phyloP scores from a whole-genome alignment of 371 early-diverging fungal genomes.

The Thermomucor indicae-seudaticae region DNA sequence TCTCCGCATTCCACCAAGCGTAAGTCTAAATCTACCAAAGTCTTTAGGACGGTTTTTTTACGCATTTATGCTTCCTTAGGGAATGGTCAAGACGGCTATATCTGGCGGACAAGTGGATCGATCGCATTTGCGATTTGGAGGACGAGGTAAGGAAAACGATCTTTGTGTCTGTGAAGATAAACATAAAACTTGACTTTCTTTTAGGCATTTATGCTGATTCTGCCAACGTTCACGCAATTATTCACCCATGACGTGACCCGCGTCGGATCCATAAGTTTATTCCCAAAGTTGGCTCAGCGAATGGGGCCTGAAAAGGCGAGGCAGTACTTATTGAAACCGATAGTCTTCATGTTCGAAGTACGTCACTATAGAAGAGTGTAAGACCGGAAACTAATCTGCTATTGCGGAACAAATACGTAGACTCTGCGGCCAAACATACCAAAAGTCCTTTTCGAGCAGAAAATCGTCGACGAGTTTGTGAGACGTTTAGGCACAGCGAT shows the following conservation, averaged over 20 bases:
- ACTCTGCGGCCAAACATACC: constrained; percentile 53
- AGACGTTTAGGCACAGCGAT: constrained; percentile 49
- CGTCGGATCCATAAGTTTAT: constrained; percentile 48
- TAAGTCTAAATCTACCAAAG: constrained; percentile 17
- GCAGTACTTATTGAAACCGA: constrained; percentile 52
- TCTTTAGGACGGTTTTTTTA: background rate
- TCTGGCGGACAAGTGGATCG: constrained; percentile 57
- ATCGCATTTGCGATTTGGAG: constrained; percentile 54
- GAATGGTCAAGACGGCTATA: constrained; percentile 46
- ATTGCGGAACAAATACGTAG: constrained; percentile 13
- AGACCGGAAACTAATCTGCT: background rate
- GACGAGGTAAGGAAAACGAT: constrained; percentile 37
- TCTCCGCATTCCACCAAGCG: constrained; percentile 56
- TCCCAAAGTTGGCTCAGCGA: constrained; percentile 56
- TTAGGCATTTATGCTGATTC: constrained; percentile 53
- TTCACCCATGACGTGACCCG: constrained; percentile 52
- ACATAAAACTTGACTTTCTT: background rate
- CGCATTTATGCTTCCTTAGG: constrained; percentile 10
- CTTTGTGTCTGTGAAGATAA: background rate
- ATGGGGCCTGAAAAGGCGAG: constrained; percentile 54
- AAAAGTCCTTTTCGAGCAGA: constrained; percentile 38
- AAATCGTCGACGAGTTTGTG: constrained; percentile 48
- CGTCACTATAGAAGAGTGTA: too few relatives aligned
- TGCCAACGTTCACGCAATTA: constrained; percentile 56
- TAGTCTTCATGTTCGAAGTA: constrained; percentile 61